phyloP scores from a whole-genome alignment of 345 rosid species.

The Gossypium raimondii region DNA sequence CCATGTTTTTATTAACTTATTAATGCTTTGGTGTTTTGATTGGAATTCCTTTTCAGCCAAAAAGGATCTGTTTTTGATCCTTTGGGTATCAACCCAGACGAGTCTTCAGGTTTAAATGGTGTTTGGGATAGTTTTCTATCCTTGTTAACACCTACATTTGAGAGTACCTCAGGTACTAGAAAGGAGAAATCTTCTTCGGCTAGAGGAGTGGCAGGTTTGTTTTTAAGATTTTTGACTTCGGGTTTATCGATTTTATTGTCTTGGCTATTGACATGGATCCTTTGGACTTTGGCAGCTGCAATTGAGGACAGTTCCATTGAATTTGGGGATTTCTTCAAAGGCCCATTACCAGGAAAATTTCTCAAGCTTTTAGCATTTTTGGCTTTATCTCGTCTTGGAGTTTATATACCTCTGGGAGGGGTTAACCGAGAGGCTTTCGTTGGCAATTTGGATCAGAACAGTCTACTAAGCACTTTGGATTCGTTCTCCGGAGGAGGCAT shows the following conservation, averaged over 20 bases:
- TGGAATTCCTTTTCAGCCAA: constrained; percentile 41
- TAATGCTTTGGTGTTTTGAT: constrained; percentile 26
- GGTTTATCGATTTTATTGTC: not conserved
- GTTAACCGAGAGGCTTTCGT: constrained; percentile 86
- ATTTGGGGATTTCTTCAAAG: constrained; percentile 94
- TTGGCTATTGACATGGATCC: constrained; percentile 19
- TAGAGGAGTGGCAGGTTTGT: constrained; percentile 82
- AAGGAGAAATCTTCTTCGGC: constrained; percentile 59
- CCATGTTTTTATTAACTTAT: constrained; percentile 5
- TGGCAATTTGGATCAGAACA: constrained; percentile 91
- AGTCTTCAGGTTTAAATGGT: constrained; percentile 37
- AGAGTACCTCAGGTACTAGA: constrained; percentile 59
- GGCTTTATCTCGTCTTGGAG: constrained; percentile 90
- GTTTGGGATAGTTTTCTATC: constrained; percentile 55
- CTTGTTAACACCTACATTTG: constrained; percentile 49
- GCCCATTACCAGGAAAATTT: constrained; percentile 90
- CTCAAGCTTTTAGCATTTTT: constrained; percentile 76
- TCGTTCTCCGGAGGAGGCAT: constrained; percentile 97
- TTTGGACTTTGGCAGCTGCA: constrained; percentile 62
- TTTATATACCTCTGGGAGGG: constrained; percentile 93
- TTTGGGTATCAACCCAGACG: constrained; percentile 62
- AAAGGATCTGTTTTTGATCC: constrained; percentile 71
- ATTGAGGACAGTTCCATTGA: constrained; percentile 99
- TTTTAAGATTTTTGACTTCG: not conserved
- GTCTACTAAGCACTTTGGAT: constrained; percentile 87